Evolutionary conservation across 345 rosid genomes (phyloP).

Genomic region (Melaleuca alternifolia): DNA sequence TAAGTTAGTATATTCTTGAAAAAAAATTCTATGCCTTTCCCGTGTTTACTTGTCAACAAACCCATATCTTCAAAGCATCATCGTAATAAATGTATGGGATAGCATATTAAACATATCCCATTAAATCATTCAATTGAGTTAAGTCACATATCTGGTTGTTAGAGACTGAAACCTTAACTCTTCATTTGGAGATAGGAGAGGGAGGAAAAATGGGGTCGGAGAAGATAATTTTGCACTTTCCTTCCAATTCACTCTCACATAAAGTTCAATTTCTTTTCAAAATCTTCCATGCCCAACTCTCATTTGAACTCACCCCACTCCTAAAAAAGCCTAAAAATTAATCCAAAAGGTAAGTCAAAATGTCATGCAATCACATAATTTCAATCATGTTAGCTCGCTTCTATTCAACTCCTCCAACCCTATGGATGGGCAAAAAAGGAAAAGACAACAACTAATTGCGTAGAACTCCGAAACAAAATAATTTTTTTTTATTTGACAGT

Average conservation of each 20-base stretch:
- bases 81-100: rapidly evolving
- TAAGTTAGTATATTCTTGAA: neutral
- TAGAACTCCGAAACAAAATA: neutral
- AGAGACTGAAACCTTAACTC: neutral
- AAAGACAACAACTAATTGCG: neutral
- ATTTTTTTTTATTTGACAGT: neutral
- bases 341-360: neutral
- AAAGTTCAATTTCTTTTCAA: neutral
- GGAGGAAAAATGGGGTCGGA: neutral
- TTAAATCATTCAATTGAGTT: neutral
- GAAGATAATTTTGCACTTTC: neutral
- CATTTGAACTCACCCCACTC: neutral
- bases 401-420: neutral
- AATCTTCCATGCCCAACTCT: neutral
- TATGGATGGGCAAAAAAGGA: neutral
- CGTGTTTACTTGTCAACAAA: neutral
- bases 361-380: neutral
- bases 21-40: neutral
- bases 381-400: neutral
- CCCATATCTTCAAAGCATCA: neutral
- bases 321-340: neutral
- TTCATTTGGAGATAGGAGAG: neutral
- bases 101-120: neutral
- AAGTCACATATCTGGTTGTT: neutral
- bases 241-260: neutral